Base-by-base conservation (phyloP, 1,284 basidiomycete species). In the Ustilago nuda region DNA sequence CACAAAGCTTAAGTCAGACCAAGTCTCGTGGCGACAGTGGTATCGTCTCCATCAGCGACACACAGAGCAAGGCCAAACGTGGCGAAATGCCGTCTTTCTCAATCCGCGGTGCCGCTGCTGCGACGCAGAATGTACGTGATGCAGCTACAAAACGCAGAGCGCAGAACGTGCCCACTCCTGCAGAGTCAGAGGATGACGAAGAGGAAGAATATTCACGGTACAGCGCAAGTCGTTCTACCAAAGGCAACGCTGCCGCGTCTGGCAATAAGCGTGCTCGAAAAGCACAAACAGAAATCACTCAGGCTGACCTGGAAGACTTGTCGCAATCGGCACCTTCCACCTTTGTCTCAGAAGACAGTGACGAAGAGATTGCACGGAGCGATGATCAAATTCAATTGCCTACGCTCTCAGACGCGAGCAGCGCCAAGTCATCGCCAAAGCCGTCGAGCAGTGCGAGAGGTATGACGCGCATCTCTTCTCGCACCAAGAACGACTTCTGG, bases 401-500 rank as follows among this genome's bases (percentile, higher is more conserved):
- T 2, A 76, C 73, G 3, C 61, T 76, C 19, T 67, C 68, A 6
- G 50, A 35, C 9, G 32, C 61, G 13, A 63, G 59, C 51, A 64
- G 63, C 45, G 51, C 56, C 43, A 67, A 61, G 23, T 57, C 54
- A 7, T 68, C 71, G 37, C 65, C 64, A 13, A 72, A 61, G 54
- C 45, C 60, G 30, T 48, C 52, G 13, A 50, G 12, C n/a, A 46
- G 55, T 19, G 46, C 46, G 1, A 61, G 66, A 37, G 66, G 66
- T 5, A 30, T 70, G 5, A 8, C 64, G 32, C 64, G 73, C 45
- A 61, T 76, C 58, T 71, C 73, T 23, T 76, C 68, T 17, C 73
- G 73, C 54, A 68, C 68, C 32, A 76, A 76, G 58, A 65, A 71
- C 43, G 68, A 76, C 41, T 76, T 76, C 50, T 76, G 73, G 73